phyloP scores from a whole-genome alignment of 306 rosid species.

The Crotalaria pallida region DNA sequence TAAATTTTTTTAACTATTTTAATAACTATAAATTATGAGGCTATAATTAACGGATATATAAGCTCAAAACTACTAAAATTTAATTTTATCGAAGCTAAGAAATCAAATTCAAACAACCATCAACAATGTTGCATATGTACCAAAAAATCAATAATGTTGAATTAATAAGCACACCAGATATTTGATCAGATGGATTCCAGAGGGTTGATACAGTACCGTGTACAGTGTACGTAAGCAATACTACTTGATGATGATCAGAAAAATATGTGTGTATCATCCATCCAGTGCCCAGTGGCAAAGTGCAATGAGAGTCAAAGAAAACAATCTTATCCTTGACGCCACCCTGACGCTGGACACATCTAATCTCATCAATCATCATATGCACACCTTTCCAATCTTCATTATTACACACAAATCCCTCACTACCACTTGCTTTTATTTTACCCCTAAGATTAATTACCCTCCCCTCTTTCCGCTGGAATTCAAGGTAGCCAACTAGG shows the following conservation, averaged over 20 bases:
- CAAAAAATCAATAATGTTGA: too few species aligned
- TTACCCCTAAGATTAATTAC: not conserved
- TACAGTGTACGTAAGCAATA: not conserved
- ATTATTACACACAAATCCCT: not conserved
- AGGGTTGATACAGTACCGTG: conserved; percentile 9
- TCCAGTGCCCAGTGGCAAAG: not conserved
- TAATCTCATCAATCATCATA: not conserved
- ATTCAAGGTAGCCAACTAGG: not conserved
- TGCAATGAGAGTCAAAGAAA: conserved; percentile 31
- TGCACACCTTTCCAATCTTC: not conserved
- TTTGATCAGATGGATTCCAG: not conserved
- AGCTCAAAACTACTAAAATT: too few species aligned
- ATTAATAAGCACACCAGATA: too few species aligned
- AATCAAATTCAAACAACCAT: too few species aligned
- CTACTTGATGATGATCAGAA: not conserved
- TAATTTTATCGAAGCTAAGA: too few species aligned
- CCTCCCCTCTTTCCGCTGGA: not conserved
- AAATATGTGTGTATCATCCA: not conserved
- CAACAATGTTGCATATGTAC: too few species aligned
- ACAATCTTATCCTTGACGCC: conserved; percentile 43
- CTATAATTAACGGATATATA: too few species aligned
- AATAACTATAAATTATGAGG: too few species aligned
- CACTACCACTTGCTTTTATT: not conserved
- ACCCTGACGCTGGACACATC: conserved; percentile 33
- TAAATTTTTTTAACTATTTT: too few species aligned